A percentile compares a stretch with the other conserved stretches of the same genome.
Conservation (phyloP, 352 stramenopile species). For the Phytopythium mirpurense region DNA sequence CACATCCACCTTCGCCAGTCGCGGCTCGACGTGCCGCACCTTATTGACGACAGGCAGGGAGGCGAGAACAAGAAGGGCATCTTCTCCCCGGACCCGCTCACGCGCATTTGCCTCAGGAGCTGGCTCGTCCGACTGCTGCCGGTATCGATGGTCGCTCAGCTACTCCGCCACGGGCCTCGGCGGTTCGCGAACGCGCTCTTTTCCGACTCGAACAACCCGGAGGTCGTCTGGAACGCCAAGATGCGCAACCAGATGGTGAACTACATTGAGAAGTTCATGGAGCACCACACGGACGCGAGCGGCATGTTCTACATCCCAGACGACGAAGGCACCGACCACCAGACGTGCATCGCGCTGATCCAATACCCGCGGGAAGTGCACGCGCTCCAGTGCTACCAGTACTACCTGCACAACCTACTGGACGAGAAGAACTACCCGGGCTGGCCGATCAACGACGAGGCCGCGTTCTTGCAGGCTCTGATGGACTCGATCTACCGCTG, state of each 20-base stretch:
- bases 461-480: slow-evolving; percentile 63
- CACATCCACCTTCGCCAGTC: slow-evolving; percentile 83
- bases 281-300: slow-evolving; percentile 49
- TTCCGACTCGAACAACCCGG: slow-evolving; percentile 78
- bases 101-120: slow-evolving; percentile 75
- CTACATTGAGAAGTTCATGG: slow-evolving; percentile 87
- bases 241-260: slow-evolving; percentile 84
- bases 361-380: slow-evolving; percentile 83
- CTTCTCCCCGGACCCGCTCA: slow-evolving; percentile 74
- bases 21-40: slow-evolving; percentile 46
- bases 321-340: slow-evolving; percentile 63
- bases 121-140: slow-evolving; percentile 81
- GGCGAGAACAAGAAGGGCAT: slow-evolving; percentile 79
- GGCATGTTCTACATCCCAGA: slow-evolving; percentile 76
- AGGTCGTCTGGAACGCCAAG: slow-evolving; percentile 83
- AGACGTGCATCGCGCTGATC: slow-evolving; percentile 74
- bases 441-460: slow-evolving; percentile 85
- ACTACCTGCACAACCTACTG: slow-evolving; percentile 84
- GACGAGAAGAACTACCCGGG: slow-evolving; percentile 83
- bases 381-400: slow-evolving; percentile 83
- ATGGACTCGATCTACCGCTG: slow-evolving; percentile 75
- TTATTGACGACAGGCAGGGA: slow-evolving; percentile 69
- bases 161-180: slow-evolving; percentile 70
- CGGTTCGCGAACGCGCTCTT: slow-evolving; percentile 78
- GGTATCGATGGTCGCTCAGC: slow-evolving; percentile 82